Percentiles rank a stretch among this genome's conserved stretches.
phyloP scores from a whole-genome alignment of 495 filamentous ascomycete genomes.

The Talaromyces thailandensis region DNA sequence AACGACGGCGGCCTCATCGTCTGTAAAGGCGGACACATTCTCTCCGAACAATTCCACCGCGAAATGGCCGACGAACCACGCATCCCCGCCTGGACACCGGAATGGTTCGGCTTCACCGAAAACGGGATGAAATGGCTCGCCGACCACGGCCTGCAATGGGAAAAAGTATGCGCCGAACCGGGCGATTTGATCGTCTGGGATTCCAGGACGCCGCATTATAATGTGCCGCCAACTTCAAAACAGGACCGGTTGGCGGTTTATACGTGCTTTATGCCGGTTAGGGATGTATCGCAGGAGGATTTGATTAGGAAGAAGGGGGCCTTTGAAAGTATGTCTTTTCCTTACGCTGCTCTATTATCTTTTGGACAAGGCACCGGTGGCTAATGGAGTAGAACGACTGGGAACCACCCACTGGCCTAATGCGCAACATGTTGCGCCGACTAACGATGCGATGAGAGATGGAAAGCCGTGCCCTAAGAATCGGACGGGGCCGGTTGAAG shows the following conservation, averaged over 20 bases:
- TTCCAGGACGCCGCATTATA: slow-evolving; percentile 31
- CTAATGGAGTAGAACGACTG: neutral
- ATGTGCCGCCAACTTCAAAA: slow-evolving; percentile 17
- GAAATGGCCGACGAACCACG: slow-evolving; percentile 23
- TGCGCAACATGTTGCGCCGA: slow-evolving; percentile 23
- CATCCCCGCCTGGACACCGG: slow-evolving; percentile 26
- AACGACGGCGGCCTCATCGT: slow-evolving; percentile 35
- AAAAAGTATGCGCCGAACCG: slow-evolving; percentile 31
- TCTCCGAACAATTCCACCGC: slow-evolving; percentile 24
- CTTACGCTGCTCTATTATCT: no score
- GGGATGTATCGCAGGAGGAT: slow-evolving; percentile 23
- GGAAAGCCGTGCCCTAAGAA: slow-evolving; percentile 20
- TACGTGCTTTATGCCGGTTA: slow-evolving; percentile 29
- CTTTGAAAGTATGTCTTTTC: slow-evolving; percentile 21
- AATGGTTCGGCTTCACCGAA: slow-evolving; percentile 32
- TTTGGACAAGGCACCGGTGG: neutral
- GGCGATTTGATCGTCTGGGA: slow-evolving; percentile 37
- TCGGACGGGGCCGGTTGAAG: slow-evolving; percentile 13
- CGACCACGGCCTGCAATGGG: slow-evolving; percentile 24
- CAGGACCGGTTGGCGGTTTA: slow-evolving; percentile 23
- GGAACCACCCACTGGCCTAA: slow-evolving; percentile 3
- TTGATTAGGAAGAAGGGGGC: slow-evolving; percentile 26
- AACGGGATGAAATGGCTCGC: slow-evolving; percentile 29
- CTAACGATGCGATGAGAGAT: slow-evolving; percentile 24
- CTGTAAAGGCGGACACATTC: slow-evolving; percentile 23